phyloP scores from a whole-genome alignment of 768 basidiomycete species.

The Pholiota molesta region DNA sequence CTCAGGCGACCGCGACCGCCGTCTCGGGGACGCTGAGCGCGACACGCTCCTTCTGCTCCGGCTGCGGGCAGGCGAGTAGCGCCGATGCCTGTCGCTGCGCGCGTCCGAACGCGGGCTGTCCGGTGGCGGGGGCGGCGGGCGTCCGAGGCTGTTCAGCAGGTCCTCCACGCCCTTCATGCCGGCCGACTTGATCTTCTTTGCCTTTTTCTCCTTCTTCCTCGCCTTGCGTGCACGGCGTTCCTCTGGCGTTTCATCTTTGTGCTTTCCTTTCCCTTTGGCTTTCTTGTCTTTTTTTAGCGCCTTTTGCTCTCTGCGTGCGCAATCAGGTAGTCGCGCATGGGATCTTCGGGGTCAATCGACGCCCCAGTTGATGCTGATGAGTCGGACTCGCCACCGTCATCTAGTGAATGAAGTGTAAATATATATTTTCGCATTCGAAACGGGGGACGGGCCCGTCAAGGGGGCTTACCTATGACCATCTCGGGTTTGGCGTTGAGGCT shows the following conservation, averaged over 20 bases:
- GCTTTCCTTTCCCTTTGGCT: constrained; percentile 68
- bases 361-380: constrained; percentile 66
- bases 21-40: constrained; percentile 22
- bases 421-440: not conserved
- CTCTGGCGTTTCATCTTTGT: constrained; percentile 77
- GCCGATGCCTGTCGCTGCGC: constrained; percentile 14
- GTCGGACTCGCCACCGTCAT: constrained; percentile 58
- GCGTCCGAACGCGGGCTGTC: constrained; percentile 22
- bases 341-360: constrained; percentile 93
- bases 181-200: constrained; percentile 60
- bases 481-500: constrained; percentile 87
- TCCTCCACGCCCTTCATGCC: constrained; percentile 69
- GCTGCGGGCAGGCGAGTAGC: constrained; percentile 17
- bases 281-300: constrained; percentile 72
- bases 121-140: constrained; percentile 10
- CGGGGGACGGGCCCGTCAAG: too few species aligned
- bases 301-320: constrained; percentile 75
- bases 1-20: constrained; percentile 19
- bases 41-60: constrained; percentile 16
- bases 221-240: constrained; percentile 78
- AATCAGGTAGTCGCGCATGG: constrained; percentile 93
- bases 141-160: constrained; percentile 55
- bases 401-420: constrained; percentile 31
- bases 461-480: constrained; percentile 56
- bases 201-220: constrained; percentile 70